Evolutionary conservation across 495 filamentous ascomycete species (phyloP), one percentile per base, ranked within the genome.

Genomic region (Hypoxylon trugodes): DNA sequence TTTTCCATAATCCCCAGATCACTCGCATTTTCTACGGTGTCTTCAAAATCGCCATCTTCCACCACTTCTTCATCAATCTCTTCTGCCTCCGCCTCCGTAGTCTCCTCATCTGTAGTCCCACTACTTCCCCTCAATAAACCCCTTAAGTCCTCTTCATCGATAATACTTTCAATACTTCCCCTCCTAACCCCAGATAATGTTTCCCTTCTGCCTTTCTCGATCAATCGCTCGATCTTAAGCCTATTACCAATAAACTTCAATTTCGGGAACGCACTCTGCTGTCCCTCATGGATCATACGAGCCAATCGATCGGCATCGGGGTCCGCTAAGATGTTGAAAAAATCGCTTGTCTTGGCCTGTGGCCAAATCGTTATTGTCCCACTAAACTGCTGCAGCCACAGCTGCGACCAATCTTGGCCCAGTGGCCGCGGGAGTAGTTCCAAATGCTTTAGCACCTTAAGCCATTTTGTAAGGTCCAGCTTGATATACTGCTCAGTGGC

Each of bases 331-430:
- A 98, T 96, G 66, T 90, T 83, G 69, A 81, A 87, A 75, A 97
- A 96, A 73, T 98, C 95, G 7, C 82, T 86, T 1, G 83, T 62
- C 1, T 85, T 77, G 36, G 82, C 85, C 72, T 92, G 91, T 2
- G 95, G 95, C 85, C 95, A 98, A 66, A 98, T 91, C 6, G 96
- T 98, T 56, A 98, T 89, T 13, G 91, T 97, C 33, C 95, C 95
- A 59, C 87, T 90, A 79, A 98, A 97, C 57, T 89, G 88, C 73
- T 98, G 95, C 24, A 98, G 83, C 90, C 93, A 98, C 28, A 98
- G 88, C 73, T 94, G 89, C 49, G 86, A 90, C 95, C 95, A 98
- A 73, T 98, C 96, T 73, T 97, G 94, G 7, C 92, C 92, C n/a
- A 97, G 67, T 0, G 90, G 91, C 0, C 95, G 86, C 6, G 95